Base-by-base conservation (phyloP, 257 asterid species). In the Ophiorrhiza pumila region DNA sequence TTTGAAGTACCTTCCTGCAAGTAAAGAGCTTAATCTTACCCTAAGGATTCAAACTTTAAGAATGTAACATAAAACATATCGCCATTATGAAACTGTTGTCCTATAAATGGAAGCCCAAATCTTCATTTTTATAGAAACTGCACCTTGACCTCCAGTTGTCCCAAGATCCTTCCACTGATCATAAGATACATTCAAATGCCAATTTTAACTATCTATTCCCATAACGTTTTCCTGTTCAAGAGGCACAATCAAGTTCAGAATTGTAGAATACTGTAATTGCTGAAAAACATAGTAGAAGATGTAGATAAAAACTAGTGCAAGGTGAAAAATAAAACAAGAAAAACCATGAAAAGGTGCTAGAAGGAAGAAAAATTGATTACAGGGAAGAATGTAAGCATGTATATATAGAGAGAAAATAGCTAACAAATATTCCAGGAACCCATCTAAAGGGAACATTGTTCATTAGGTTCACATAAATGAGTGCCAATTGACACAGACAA, bases 101-200 rank as follows among this genome's bases (percentile, higher is more conserved):
- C 27, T 20, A 12, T n/a, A 59, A 17, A 72, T 1, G 71, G 59
- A 42, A 65, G 64, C 50, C 41, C 5, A 56, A 22, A 72, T 46
- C 39, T 45, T 25, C 34, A 37, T 39, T 17, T 23, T 13, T 50
- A 67, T 25, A 22, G 63, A 73, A 9, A 62, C 49, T 59, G 68
- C 63, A 93, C 98, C 96, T 89, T 76, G 96, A 80, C 66, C 81
- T 87, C 96, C 97, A 93, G 80, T 88, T 89, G 82, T 93, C 97
- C 98, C 98, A 93, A 62, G 97, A 93, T 75, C 98, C 97, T 83
- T 93, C 99, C 99, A 95, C 65, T 90, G 90, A 78, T 91, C 96
- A 83, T 86, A 86, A 70, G 77, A 71, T 55, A 87, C 80, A 68
- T 85, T 85, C 83, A 80, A 83, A 76, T 71, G 77, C 98, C 93